Base-by-base conservation (phyloP, 371 early-diverging fungal genomes). In the Actinomortierella ambigua region DNA sequence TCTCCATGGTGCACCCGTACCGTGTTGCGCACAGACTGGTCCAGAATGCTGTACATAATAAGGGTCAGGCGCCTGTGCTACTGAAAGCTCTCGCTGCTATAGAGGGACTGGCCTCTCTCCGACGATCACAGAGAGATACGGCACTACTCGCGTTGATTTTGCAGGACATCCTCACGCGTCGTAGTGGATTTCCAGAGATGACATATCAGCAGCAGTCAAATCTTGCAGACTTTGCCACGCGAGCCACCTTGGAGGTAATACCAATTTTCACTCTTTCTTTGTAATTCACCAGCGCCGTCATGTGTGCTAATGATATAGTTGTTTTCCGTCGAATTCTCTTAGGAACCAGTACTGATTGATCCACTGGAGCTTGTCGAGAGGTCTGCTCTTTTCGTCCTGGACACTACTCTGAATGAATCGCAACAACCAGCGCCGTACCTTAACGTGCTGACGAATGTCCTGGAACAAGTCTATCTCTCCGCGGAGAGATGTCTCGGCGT, bases 1-100 rank as follows among this genome's bases (percentile, higher is more conserved):
- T 68, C 5, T 75, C 75, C 1, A 26, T 75, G 18, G 60, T 75
- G 26, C 64, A 64, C 3, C 75, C 75, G 1, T 75, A 75, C 22
- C 68, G 58, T 14, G 68, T 68, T 11, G n/a, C 64, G 13, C 26
- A 54, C 14, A 67, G 61, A 42, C 47, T 67, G 4, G 34, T 59
- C 17, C 44, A 51, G 0, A 56, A 56, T 9, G 68, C 65, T 17
- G 50, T 52, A 41, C 41, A 54, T 17, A 75, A 75, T n/a, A 68
- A 64, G 1, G 75, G 75, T 15, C 68, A 75, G 41, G 50, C 64
- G 3, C 17, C 43, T 2, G 46, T 68, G 20, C 39, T 75, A 13
- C 47, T 75, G 8, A 59, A 68, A 29, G 50, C 39, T 3, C 61
- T 75, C 4, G 39, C 51, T 27, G 51, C 23, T 44, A 48, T 67